Percentiles rank a stretch among this genome's conserved stretches.
Evolutionary conservation across 179 eudicot species (phyloP).

Genomic region (Patellifolia procumbens): DNA sequence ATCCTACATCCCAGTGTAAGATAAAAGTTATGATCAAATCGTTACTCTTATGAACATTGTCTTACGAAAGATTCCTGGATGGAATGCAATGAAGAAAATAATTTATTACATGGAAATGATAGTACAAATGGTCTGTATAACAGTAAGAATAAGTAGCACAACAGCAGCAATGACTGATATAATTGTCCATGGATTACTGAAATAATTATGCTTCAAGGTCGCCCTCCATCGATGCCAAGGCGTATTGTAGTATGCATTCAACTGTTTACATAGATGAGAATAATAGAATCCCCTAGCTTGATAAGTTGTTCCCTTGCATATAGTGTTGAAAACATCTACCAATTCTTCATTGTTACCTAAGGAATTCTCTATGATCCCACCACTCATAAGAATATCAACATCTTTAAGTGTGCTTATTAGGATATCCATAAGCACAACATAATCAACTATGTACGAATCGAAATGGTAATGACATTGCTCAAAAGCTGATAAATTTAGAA

Average conservation of each 20-base stretch:
- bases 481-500: conserved; percentile 33
- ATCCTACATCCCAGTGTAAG: no score
- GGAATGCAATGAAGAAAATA: background rate
- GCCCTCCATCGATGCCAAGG: conserved; percentile 37
- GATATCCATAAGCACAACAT: conserved; percentile 30
- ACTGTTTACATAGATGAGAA: conserved; percentile 15
- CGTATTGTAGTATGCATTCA: conserved; percentile 31
- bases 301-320: conserved; percentile 33
- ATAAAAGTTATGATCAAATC: no score
- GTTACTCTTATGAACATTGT: no score
- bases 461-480: conserved; percentile 37
- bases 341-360: conserved; percentile 36
- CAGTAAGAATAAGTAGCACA: conserved; percentile 35
- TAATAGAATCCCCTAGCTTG: conserved; percentile 28
- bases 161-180: conserved; percentile 39
- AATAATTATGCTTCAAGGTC: conserved; percentile 34
- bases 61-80: no score
- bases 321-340: conserved; percentile 34
- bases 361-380: conserved; percentile 24
- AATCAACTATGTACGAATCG: conserved; percentile 35
- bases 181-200: conserved; percentile 42
- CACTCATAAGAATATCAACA: conserved; percentile 35
- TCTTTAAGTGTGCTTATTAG: conserved; percentile 27
- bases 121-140: conserved; percentile 34
- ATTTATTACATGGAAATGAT: conserved; percentile 12